A percentile compares a stretch with the other conserved stretches of the same genome.
phyloP scores from a whole-genome alignment of 1,284 basidiomycete species.

The Malassezia dermatis region DNA sequence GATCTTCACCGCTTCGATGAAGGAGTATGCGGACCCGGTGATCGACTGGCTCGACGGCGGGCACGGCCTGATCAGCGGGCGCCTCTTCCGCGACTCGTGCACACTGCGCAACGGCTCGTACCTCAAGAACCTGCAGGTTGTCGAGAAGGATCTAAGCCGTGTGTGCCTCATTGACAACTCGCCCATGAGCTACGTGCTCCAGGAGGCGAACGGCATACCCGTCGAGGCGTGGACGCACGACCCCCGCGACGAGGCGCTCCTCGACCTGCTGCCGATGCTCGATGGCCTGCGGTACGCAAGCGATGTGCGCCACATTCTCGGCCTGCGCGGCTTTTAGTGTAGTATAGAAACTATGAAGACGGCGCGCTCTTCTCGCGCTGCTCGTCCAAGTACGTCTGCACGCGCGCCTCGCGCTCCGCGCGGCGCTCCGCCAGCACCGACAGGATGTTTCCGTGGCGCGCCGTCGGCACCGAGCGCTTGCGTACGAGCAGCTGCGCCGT shows the following conservation, averaged over 20 bases:
- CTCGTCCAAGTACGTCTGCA: conserved; percentile 22
- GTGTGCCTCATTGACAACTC: conserved; percentile 95
- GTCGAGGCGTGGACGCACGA: conserved; percentile 99
- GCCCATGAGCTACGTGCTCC: conserved; percentile 79
- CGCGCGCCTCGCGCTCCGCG: conserved; percentile 24
- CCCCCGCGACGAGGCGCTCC: conserved; percentile 85
- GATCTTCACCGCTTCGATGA: conserved; percentile 96
- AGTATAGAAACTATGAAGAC: conserved; percentile 3
- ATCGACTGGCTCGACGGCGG: conserved; percentile 99
- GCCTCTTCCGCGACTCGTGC: conserved; percentile 91
- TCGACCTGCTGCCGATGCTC: conserved; percentile 86
- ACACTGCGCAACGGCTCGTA: conserved; percentile 85
- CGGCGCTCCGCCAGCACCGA: conserved; percentile 23
- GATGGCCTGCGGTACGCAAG: conserved; percentile 90
- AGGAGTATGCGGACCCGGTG: conserved; percentile 97
- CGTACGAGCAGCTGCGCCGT: conserved; percentile 17
- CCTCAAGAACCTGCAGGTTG: conserved; percentile 78
- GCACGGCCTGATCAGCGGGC: conserved; percentile 65
- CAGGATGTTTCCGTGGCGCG: conserved; percentile 34
- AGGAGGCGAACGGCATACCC: conserved; percentile 94
- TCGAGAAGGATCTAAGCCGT: conserved; percentile 76
- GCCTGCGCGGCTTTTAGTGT: conserved; percentile 54
- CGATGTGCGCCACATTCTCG: conserved; percentile 84
- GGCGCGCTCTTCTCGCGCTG: conserved; percentile 7
- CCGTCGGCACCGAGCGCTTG: conserved; percentile 22